phyloP scores from a whole-genome alignment of 805 yeast species.

The Metschnikowia anglica region DNA sequence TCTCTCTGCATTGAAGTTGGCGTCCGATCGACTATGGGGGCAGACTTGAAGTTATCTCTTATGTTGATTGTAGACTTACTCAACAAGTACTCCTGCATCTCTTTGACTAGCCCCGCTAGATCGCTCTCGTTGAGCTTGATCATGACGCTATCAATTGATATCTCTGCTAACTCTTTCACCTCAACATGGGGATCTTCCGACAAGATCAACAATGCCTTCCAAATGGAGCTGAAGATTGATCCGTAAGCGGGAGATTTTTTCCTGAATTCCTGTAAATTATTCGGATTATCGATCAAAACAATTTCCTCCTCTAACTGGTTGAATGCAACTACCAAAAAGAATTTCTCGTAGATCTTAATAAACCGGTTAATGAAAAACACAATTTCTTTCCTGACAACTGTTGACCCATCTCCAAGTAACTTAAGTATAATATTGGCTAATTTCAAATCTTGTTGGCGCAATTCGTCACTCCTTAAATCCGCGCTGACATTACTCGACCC shows the following conservation, averaged over 20 bases:
- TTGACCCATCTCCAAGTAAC: slow-evolving; percentile 81
- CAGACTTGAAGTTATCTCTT: slow-evolving; percentile 41
- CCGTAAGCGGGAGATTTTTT: slow-evolving; percentile 81
- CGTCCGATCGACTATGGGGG: slow-evolving; percentile 37
- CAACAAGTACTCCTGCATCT: slow-evolving; percentile 62
- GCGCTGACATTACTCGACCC: slow-evolving; percentile 19
- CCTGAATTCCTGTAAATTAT: slow-evolving; percentile 59
- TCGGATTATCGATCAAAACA: slow-evolving; percentile 60
- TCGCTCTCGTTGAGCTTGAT: slow-evolving; percentile 62
- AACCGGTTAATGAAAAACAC: slow-evolving; percentile 74
- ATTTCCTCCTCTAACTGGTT: slow-evolving; percentile 81
- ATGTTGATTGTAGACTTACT: slow-evolving; percentile 47
- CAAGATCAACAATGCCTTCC: slow-evolving; percentile 79
- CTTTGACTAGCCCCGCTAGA: slow-evolving; percentile 60
- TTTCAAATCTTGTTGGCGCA: slow-evolving; percentile 66
- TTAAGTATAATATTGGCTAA: slow-evolving; percentile 67
- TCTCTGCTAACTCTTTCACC: slow-evolving; percentile 69
- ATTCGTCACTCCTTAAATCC: slow-evolving; percentile 43
- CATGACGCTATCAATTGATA: slow-evolving; percentile 71
- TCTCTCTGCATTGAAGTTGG: slow-evolving; percentile 20
- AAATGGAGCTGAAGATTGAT: slow-evolving; percentile 76
- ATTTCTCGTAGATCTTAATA: slow-evolving; percentile 64
- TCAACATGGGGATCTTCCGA: slow-evolving; percentile 88
- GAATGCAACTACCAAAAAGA: slow-evolving; percentile 84
- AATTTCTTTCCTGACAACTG: slow-evolving; percentile 83